phyloP scores from a whole-genome alignment of 2,329 filamentous ascomycete genomes.

The Claviceps capensis region DNA sequence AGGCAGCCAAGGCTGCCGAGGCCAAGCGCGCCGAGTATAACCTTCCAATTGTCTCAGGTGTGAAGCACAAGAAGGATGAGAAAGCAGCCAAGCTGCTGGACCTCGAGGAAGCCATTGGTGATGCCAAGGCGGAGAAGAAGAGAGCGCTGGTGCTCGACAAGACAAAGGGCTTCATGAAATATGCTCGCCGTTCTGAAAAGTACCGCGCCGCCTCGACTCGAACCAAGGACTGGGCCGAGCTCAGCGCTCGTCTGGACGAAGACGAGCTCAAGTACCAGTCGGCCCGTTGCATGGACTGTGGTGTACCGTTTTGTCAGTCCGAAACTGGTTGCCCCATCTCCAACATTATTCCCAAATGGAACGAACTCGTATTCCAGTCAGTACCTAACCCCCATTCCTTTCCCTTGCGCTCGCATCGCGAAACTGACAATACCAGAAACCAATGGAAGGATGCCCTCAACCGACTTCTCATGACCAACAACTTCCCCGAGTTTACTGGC shows the following conservation, averaged over 20 bases:
- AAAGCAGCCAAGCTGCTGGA: slow-evolving; percentile 62
- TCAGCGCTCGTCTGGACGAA: slow-evolving; percentile 75
- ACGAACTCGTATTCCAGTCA: slow-evolving; percentile 57
- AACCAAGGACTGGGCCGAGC: slow-evolving; percentile 86
- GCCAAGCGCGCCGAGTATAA: slow-evolving; percentile 76
- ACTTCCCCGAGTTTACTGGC: slow-evolving; percentile 96
- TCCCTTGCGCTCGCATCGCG: background rate
- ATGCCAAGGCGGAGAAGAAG: slow-evolving; percentile 78
- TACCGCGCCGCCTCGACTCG: slow-evolving; percentile 75
- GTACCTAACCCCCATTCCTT: background rate
- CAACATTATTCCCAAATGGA: slow-evolving; percentile 98
- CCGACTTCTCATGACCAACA: slow-evolving; percentile 88
- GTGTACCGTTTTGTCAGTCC: slow-evolving; percentile 95
- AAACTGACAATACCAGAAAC: slow-evolving; percentile 17
- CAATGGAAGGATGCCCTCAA: slow-evolving; percentile 90
- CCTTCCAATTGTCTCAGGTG: slow-evolving; percentile 61
- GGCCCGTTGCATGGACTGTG: slow-evolving; percentile 96
- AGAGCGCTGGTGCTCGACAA: slow-evolving; percentile 90
- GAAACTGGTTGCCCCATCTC: slow-evolving; percentile 91
- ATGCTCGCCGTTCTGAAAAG: slow-evolving; percentile 83
- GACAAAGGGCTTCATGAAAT: slow-evolving; percentile 96
- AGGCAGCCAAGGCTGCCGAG: slow-evolving; percentile 72
- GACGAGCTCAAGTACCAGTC: slow-evolving; percentile 95
- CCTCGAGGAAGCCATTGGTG: slow-evolving; percentile 82
- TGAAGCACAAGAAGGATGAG: slow-evolving; percentile 46